These are phyloP conservation scores for Monosporascus sp. DNA, from an alignment of 2,329 filamentous ascomycete species.

Conservation along the genomic window DNA sequence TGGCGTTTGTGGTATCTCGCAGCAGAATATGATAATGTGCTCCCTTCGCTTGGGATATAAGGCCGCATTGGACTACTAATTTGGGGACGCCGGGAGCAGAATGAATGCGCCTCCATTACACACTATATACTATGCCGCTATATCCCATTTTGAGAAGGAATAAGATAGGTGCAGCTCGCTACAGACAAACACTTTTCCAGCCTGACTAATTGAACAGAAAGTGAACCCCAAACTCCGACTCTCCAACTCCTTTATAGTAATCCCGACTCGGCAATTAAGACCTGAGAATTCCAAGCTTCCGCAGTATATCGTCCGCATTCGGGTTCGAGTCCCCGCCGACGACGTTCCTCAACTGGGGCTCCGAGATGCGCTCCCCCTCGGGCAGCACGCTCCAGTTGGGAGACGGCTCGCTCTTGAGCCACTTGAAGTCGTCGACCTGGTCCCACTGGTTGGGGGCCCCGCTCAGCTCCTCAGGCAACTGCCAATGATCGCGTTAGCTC, in stretches of 20 bases:
- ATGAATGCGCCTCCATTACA: no score
- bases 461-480: constrained; percentile 23
- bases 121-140: no score
- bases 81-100: no score
- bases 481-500: constrained; percentile 12
- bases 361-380: constrained; percentile 51
- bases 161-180: no score
- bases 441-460: constrained; percentile 67
- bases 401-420: constrained; percentile 80
- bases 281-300: constrained; percentile 37
- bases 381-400: constrained; percentile 79
- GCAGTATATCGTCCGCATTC: constrained; percentile 62
- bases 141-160: no score
- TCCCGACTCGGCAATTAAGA: not conserved
- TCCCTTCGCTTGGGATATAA: no score
- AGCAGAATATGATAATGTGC: not conserved
- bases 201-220: no score
- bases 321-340: constrained; percentile 59
- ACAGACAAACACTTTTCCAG: not conserved
- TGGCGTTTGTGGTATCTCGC: not conserved
- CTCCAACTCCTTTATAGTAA: no score
- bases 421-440: constrained; percentile 95
- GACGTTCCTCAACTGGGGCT: constrained; percentile 63
- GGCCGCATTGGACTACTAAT: not conserved
- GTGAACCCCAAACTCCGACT: no score